These are phyloP conservation scores for Dendrobium catenatum DNA, from an alignment of 106 monocot species.

Conservation along the genomic window DNA sequence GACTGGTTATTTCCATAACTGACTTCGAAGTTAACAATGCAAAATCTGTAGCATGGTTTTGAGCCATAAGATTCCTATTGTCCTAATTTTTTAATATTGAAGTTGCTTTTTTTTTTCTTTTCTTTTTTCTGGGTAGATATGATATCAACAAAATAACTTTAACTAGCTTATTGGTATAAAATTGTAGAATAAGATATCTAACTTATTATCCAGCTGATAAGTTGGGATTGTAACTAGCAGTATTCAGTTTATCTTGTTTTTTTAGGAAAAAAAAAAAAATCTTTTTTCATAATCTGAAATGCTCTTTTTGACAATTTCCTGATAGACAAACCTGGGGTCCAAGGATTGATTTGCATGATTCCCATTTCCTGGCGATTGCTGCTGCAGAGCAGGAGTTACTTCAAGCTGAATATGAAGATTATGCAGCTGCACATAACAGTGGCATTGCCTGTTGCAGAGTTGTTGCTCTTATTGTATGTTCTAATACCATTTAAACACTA, in stretches of 20 bases:
- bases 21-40: background rate
- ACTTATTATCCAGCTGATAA: background rate
- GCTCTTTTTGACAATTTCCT: constrained; percentile 1
- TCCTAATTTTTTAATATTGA: too few relatives aligned
- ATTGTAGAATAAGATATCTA: background rate
- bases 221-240: background rate
- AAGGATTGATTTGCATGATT: constrained; percentile 57
- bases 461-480: constrained; percentile 65
- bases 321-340: constrained; percentile 66
- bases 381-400: constrained; percentile 78
- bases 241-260: background rate
- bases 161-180: background rate
- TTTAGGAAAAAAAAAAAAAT: background rate
- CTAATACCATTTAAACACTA: background rate
- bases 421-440: constrained; percentile 42
- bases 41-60: background rate
- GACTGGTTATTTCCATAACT: background rate
- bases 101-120: background rate
- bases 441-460: constrained; percentile 67
- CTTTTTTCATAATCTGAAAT: background rate
- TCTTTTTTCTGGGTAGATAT: background rate
- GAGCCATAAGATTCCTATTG: background rate
- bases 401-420: constrained; percentile 73
- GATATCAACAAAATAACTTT: background rate
- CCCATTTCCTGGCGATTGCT: constrained; percentile 75